These are phyloP conservation scores for Adansonia digitata DNA, from an alignment of 345 rosid species.

Conservation along the genomic window DNA sequence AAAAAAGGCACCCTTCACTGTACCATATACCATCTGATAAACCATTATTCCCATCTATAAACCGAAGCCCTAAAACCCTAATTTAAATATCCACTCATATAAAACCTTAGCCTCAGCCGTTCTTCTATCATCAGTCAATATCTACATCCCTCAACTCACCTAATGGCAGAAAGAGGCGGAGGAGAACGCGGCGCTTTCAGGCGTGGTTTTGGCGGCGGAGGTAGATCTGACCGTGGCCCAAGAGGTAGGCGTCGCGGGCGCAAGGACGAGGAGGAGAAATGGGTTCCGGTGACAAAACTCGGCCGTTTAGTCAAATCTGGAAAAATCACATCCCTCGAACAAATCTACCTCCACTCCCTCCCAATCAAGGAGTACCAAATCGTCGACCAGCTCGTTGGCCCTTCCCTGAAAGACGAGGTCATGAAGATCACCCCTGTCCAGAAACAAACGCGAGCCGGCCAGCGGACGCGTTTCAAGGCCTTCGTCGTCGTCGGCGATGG, in stretches of 20 bases:
- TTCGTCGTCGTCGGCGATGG: conserved; percentile 10
- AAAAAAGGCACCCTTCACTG: not conserved
- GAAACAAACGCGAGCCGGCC: conserved; percentile 10
- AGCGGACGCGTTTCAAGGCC: conserved; percentile 13
- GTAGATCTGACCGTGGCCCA: conserved; percentile 1
- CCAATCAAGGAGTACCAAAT: conserved; percentile 8
- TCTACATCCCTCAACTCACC: not conserved
- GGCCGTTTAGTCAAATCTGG: conserved; percentile 7
- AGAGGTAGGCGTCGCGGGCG: conserved; percentile 10
- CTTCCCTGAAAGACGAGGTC: conserved; percentile 7
- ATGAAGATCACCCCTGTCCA: conserved; percentile 11
- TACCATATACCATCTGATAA: not conserved
- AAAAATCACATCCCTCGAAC: conserved; percentile 5
- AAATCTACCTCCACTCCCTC: conserved; percentile 12
- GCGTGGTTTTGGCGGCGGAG: conserved; percentile 5
- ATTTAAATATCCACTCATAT: not conserved
- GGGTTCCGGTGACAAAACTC: conserved; percentile 7
- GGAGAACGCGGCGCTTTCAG: conserved; percentile 12
- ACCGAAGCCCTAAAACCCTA: not conserved
- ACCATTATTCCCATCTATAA: not conserved
- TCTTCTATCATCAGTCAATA: not conserved
- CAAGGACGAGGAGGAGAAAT: not conserved
- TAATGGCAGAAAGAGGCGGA: conserved; percentile 11
- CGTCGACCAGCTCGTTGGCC: conserved; percentile 7
- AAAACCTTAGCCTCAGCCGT: not conserved